phyloP scores from a whole-genome alignment of 2,329 filamentous ascomycete species.

The Penicillium italicum region DNA sequence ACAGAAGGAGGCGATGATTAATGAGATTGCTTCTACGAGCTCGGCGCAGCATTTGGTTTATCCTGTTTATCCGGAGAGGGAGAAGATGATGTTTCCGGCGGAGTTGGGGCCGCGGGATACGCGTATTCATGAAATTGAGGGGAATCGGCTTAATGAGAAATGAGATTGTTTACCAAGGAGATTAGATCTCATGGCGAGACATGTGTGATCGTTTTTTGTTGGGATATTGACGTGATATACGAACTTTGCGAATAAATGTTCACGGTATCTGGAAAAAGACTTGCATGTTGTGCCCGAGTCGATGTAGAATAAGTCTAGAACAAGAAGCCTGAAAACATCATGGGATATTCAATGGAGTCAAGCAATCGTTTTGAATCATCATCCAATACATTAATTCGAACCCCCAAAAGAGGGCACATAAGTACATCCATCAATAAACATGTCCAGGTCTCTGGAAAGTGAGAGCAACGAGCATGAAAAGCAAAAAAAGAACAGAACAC shows the following conservation, averaged over 20 bases:
- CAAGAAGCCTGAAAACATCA: no score
- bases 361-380: background rate
- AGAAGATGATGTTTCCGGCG: background rate
- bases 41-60: background rate
- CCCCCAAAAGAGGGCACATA: slow-evolving; percentile 3
- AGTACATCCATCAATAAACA: slow-evolving; percentile 16
- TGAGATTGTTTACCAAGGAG: background rate
- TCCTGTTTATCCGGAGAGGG: background rate
- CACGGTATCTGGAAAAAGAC: background rate
- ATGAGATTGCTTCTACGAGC: background rate
- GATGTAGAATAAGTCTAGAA: background rate
- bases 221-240: background rate
- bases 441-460: slow-evolving; percentile 15
- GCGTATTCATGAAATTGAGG: background rate
- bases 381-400: slow-evolving; percentile 1
- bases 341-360: background rate
- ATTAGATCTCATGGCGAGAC: background rate
- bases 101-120: background rate
- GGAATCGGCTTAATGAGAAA: background rate
- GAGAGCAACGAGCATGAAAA: background rate
- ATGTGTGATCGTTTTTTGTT: background rate
- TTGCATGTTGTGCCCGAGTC: background rate
- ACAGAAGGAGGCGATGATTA: background rate
- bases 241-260: background rate
- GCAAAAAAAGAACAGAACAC: background rate